Evolutionary conservation across 495 filamentous ascomycete genomes (phyloP).

Genomic region (Penicillium chermesinum): DNA sequence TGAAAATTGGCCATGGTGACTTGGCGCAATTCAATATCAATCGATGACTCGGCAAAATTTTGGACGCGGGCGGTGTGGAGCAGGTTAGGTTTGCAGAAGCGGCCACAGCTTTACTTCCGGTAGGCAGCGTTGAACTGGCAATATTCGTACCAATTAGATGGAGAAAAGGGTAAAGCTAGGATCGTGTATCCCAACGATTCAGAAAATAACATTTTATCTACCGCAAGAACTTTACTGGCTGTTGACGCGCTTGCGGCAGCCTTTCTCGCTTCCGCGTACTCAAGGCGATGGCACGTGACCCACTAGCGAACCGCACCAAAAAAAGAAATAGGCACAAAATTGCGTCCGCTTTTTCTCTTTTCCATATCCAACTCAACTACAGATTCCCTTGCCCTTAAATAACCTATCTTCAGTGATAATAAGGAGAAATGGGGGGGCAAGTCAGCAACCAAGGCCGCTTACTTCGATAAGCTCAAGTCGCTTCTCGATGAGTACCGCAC

Average conservation of each 20-base stretch:
- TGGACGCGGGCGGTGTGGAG: slow-evolving; percentile 1
- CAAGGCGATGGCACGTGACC: slow-evolving; percentile 27
- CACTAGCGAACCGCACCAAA: slow-evolving; percentile 41
- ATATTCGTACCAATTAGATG: no score
- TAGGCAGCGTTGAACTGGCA: no score
- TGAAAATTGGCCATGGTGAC: slow-evolving; percentile 34
- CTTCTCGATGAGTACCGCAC: slow-evolving; percentile 87
- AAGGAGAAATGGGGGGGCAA: slow-evolving; percentile 99
- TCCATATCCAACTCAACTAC: slow-evolving; percentile 27
- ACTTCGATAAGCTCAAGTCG: slow-evolving; percentile 98
- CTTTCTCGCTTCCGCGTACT: slow-evolving; percentile 2
- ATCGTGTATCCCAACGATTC: no score
- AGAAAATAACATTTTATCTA: neutral
- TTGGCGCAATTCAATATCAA: slow-evolving; percentile 4
- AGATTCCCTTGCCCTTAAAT: slow-evolving; percentile 75
- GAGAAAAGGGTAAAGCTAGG: no score
- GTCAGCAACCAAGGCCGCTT: slow-evolving; percentile 85
- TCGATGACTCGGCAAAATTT: slow-evolving; percentile 15
- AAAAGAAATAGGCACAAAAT: slow-evolving; percentile 31
- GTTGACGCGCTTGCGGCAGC: slow-evolving; percentile 11
- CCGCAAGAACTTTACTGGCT: neutral
- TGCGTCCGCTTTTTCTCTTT: slow-evolving; percentile 9
- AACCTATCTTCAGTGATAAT: slow-evolving; percentile 80
- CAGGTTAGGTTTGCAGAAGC: neutral
- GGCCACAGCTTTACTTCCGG: neutral